Conservation (phyloP, 1,284 basidiomycete species). For the Ceratobasidium sp. region DNA sequence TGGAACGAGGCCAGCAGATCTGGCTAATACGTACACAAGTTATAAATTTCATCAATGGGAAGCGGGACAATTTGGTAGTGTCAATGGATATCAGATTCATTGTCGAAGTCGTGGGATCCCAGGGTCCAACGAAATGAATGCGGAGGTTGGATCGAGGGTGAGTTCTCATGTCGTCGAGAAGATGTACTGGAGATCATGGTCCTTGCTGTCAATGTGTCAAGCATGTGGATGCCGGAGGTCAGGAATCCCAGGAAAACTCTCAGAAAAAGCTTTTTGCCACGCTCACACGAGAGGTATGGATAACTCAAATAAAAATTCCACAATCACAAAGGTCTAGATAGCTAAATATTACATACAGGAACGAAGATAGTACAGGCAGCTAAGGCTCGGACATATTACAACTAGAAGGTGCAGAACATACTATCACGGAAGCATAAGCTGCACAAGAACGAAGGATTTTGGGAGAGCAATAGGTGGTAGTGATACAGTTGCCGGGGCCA, state of each 20-base stretch:
- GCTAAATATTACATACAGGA: not conserved
- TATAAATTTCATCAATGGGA: too few relatives aligned
- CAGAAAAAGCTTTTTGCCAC: too few relatives aligned
- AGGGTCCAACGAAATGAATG: not conserved
- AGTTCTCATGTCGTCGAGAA: too few relatives aligned
- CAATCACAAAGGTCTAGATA: not conserved
- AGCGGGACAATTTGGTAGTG: too few relatives aligned
- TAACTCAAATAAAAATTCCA: not conserved
- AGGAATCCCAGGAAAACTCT: too few relatives aligned
- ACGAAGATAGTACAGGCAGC: not conserved
- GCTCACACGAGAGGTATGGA: not conserved
- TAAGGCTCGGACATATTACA: too few relatives aligned
- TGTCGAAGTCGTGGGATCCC: not conserved
- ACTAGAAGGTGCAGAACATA: too few relatives aligned
- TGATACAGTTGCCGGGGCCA: not conserved
- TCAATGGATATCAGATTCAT: not conserved
- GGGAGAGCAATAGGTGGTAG: not conserved
- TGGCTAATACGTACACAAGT: too few relatives aligned
- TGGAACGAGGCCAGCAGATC: too few relatives aligned
- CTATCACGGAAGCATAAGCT: not conserved
- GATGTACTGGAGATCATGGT: too few relatives aligned
- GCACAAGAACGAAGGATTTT: not conserved
- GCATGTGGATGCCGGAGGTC: too few relatives aligned
- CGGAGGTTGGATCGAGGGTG: not conserved
- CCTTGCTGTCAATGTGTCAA: too few relatives aligned